Percentiles rank a stretch among this genome's conserved stretches.
Conservation (phyloP, 179 eudicot genomes). For the Silene vulgaris region DNA sequence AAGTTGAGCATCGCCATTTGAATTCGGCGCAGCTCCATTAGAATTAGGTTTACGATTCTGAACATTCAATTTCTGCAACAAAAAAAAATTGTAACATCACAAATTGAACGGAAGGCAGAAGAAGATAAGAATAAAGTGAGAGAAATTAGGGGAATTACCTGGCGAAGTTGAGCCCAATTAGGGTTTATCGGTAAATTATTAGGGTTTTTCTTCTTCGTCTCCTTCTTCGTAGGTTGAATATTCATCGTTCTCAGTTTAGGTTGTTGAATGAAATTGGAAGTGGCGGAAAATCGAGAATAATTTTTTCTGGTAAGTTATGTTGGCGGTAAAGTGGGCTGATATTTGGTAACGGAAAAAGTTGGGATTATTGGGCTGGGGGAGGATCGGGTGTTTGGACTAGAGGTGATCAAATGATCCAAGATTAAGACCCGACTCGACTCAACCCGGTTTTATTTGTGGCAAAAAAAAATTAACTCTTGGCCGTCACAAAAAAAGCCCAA, state of each 20-base stretch:
- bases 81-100: not conserved
- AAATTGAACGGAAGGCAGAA: not conserved
- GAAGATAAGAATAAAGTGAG: not conserved
- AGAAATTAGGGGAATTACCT: conserved; percentile 11
- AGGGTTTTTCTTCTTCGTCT: conserved; percentile 23
- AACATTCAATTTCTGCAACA: conserved; percentile 42
- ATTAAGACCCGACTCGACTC: too few species aligned
- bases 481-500: too few species aligned
- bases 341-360: too few species aligned
- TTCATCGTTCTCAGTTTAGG: not conserved
- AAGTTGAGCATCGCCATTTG: conserved; percentile 20
- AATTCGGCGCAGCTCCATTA: conserved; percentile 16
- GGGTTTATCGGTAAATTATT: conserved; percentile 26
- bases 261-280: not conserved
- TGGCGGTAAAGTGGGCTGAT: not conserved
- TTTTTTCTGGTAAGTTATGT: not conserved
- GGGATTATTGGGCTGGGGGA: not conserved
- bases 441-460: too few species aligned
- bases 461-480: too few species aligned
- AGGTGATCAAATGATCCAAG: too few species aligned
- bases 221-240: not conserved
- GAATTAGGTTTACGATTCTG: conserved; percentile 28
- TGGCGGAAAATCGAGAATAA: not conserved
- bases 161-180: conserved; percentile 36
- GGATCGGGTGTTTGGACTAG: too few species aligned